Evolutionary conservation across 495 filamentous ascomycete genomes (phyloP).

Genomic region (Astrocystis sublimbata): DNA sequence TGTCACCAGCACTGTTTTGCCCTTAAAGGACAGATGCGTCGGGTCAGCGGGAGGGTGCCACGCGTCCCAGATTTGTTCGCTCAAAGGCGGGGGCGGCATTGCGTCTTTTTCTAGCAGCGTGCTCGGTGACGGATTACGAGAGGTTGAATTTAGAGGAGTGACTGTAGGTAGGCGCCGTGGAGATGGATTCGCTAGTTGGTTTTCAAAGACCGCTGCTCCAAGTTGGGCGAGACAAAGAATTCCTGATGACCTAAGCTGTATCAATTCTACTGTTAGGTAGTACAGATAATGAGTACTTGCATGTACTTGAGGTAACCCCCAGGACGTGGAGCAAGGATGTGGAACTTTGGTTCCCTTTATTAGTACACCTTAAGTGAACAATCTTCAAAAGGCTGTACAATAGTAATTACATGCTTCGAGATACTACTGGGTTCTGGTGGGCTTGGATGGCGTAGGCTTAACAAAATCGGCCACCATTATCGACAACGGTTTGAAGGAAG

Average conservation of each 20-base stretch:
- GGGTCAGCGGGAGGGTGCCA: slow-evolving; percentile 6
- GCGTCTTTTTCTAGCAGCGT: background rate
- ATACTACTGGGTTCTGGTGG: too few species aligned
- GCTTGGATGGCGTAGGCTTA: too few species aligned
- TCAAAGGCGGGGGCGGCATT: slow-evolving; percentile 2
- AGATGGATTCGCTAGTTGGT: background rate
- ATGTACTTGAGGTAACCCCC: too few species aligned
- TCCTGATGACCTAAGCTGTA: background rate
- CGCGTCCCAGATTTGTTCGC: slow-evolving; percentile 8
- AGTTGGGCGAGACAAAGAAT: background rate
- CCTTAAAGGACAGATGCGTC: slow-evolving; percentile 23
- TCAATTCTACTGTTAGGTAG: background rate
- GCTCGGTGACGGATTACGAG: background rate
- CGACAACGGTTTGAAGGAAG: too few species aligned
- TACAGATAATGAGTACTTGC: too few species aligned
- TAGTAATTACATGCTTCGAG: too few species aligned
- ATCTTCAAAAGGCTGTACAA: too few species aligned
- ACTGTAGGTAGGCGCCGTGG: background rate
- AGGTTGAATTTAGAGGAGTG: background rate
- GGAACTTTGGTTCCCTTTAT: too few species aligned
- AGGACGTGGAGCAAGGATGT: too few species aligned
- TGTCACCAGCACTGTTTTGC: slow-evolving; percentile 51
- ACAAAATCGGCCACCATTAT: too few species aligned
- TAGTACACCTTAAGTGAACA: too few species aligned
- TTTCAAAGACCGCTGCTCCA: background rate